A percentile compares a stretch with the other conserved stretches of the same genome.
Conservation (phyloP, 2,329 filamentous ascomycete species). For the Stromatinia cepivora region DNA sequence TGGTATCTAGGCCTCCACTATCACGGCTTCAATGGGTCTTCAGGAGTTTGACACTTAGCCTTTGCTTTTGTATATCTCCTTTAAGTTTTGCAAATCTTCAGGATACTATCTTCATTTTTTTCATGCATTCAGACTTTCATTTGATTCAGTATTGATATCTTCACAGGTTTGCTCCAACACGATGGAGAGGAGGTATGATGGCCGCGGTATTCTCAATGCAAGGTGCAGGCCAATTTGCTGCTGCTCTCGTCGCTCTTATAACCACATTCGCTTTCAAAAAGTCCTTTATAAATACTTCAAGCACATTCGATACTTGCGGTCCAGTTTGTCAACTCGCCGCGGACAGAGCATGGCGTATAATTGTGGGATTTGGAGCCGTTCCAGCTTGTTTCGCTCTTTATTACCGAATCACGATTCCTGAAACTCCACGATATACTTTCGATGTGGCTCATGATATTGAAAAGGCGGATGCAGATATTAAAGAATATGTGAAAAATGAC, state of each 20-base stretch:
- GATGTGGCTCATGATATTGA: constrained; percentile 75
- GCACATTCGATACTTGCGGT: constrained; percentile 54
- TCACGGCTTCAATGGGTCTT: too few species aligned
- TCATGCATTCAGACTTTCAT: neutral
- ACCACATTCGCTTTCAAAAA: constrained; percentile 64
- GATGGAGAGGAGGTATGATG: constrained; percentile 82
- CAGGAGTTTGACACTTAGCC: too few species aligned
- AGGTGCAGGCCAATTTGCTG: constrained; percentile 73
- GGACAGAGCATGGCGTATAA: constrained; percentile 79
- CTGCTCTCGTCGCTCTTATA: constrained; percentile 69
- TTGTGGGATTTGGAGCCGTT: constrained; percentile 76
- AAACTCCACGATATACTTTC: constrained; percentile 81
- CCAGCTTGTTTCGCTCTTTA: constrained; percentile 80
- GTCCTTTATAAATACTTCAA: constrained; percentile 48
- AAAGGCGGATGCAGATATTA: constrained; percentile 72
- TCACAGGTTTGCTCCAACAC: constrained; percentile 70
- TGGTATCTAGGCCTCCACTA: neutral
- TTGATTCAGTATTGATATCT: neutral
- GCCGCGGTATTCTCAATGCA: constrained; percentile 84
- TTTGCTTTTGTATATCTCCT: neutral
- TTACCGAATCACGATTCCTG: constrained; percentile 81
- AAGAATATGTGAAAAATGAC: constrained; percentile 55
- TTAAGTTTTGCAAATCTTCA: neutral
- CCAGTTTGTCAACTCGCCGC: constrained; percentile 66
- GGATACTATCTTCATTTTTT: neutral